Conservation (phyloP, 495 filamentous ascomycete genomes). For the Aspergillus panamensis region DNA sequence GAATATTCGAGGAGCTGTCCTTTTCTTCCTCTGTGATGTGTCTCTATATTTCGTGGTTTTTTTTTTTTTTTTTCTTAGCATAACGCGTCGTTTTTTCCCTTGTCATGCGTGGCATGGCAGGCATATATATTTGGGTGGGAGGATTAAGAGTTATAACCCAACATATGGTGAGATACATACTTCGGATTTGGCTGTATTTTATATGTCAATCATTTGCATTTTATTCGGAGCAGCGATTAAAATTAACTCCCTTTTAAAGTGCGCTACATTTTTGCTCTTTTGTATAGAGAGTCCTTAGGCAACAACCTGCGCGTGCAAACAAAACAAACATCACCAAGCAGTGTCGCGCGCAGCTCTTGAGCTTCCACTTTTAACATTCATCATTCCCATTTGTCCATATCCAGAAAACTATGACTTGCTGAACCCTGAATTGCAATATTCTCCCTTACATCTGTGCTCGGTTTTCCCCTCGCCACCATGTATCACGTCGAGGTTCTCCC, state of each 20-base stretch:
- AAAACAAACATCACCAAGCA: conserved; percentile 1
- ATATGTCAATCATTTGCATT: too few relatives aligned
- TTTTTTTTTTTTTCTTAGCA: background rate
- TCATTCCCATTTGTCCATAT: too few relatives aligned
- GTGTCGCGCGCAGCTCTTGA: background rate
- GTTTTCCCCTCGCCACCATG: conserved; percentile 33
- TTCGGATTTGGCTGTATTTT: too few relatives aligned
- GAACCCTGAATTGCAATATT: background rate
- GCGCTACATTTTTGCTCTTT: background rate
- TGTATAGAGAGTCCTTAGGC: background rate
- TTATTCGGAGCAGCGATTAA: background rate
- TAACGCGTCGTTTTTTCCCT: background rate
- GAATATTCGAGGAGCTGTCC: background rate
- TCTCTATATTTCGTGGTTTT: background rate
- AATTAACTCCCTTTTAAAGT: background rate
- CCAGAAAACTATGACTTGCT: too few relatives aligned
- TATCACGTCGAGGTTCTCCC: conserved; percentile 73
- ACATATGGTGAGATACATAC: too few relatives aligned
- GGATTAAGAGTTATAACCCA: too few relatives aligned
- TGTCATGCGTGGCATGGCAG: conserved; percentile 3
- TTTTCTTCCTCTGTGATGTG: background rate
- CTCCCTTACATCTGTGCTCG: background rate
- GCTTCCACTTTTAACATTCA: background rate
- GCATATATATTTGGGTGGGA: too few relatives aligned
- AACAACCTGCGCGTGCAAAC: background rate